Evolutionary conservation across 768 basidiomycete genomes (phyloP).

Genomic region (Trametes cingulata): DNA sequence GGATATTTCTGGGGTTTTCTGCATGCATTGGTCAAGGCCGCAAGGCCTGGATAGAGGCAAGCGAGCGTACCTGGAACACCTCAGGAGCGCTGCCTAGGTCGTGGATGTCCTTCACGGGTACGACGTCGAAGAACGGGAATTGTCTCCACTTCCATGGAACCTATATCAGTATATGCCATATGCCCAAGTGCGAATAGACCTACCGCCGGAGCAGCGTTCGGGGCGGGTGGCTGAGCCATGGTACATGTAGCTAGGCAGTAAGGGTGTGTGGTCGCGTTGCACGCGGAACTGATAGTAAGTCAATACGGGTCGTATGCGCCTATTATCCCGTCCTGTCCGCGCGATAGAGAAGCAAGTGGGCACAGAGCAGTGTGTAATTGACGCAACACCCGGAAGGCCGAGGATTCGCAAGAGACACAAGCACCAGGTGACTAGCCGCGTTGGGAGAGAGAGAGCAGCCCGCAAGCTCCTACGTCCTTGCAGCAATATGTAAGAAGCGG

Average conservation of each 20-base stretch:
- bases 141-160: conserved; percentile 50
- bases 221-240: conserved; percentile 8
- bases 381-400: too few relatives aligned
- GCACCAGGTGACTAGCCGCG: too few relatives aligned
- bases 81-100: conserved; percentile 76
- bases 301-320: too few relatives aligned
- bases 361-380: too few relatives aligned
- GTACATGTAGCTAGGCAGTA: not conserved
- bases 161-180: not conserved
- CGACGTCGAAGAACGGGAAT: conserved; percentile 86
- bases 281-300: not conserved
- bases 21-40: conserved; percentile 15
- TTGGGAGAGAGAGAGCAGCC: too few relatives aligned
- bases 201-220: conserved; percentile 20
- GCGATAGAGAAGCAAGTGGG: too few relatives aligned
- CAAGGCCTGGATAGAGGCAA: not conserved
- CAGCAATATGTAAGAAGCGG: too few relatives aligned
- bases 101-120: conserved; percentile 75
- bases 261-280: not conserved
- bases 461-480: too few relatives aligned
- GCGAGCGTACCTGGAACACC: conserved; percentile 64
- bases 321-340: not conserved
- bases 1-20: conserved; percentile 75
- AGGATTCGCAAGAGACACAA: too few relatives aligned
- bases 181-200: not conserved